Evolutionary conservation across 352 stramenopile species (phyloP).

Genomic region (Pythium graminicola): DNA sequence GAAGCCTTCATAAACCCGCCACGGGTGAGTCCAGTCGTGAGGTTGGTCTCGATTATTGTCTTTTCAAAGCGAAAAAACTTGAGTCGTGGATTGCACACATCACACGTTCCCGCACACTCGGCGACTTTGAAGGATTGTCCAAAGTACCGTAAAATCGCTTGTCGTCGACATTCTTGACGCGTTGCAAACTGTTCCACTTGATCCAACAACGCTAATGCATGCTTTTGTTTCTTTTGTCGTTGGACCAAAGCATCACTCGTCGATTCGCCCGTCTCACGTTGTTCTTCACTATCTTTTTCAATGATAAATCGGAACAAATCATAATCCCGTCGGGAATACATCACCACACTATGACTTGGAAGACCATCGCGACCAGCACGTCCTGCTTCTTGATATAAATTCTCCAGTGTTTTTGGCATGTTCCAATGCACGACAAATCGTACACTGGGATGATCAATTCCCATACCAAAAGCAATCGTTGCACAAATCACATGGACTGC

Average conservation of each 20-base stretch:
- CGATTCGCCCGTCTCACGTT: neutral
- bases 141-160: slow-evolving; percentile 51
- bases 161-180: slow-evolving; percentile 42
- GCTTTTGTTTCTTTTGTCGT: slow-evolving; percentile 13
- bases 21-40: neutral
- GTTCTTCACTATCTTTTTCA: slow-evolving; percentile 24
- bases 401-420: slow-evolving; percentile 82
- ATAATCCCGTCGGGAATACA: slow-evolving; percentile 60
- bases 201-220: slow-evolving; percentile 32
- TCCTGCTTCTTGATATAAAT: slow-evolving; percentile 88
- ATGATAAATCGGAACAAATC: slow-evolving; percentile 43
- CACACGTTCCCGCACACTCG: slow-evolving; percentile 41
- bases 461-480: slow-evolving; percentile 86
- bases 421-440: slow-evolving; percentile 88
- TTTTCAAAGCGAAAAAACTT: slow-evolving; percentile 42
- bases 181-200: slow-evolving; percentile 40
- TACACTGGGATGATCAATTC: slow-evolving; percentile 86
- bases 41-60: neutral
- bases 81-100: slow-evolving; percentile 53
- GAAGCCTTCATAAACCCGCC: slow-evolving; percentile 15
- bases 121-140: slow-evolving; percentile 37
- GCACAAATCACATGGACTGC: slow-evolving; percentile 88
- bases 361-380: slow-evolving; percentile 73
- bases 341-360: slow-evolving; percentile 75
- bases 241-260: neutral